Conservation (phyloP, 2,329 filamentous ascomycete genomes). For the Hirsutella rhossiliensis region DNA sequence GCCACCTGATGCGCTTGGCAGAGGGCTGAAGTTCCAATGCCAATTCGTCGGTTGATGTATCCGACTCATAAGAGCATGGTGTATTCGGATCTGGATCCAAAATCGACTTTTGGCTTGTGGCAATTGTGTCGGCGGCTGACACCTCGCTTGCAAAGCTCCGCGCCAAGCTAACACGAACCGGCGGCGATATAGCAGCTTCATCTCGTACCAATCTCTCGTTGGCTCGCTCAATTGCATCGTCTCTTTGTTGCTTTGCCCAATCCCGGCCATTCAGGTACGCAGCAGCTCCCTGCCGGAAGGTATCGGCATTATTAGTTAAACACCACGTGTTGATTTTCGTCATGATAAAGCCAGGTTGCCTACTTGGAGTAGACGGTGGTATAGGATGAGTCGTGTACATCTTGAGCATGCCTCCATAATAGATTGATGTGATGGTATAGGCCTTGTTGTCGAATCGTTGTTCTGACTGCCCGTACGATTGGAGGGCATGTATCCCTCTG, state of each 20-base stretch:
- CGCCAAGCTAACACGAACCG: background rate
- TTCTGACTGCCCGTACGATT: conserved; percentile 12
- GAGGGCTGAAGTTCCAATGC: background rate
- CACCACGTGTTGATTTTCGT: background rate
- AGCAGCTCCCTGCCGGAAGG: background rate
- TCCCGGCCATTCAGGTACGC: background rate
- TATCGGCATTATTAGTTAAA: background rate
- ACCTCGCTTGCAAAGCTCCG: background rate
- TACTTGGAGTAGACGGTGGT: background rate
- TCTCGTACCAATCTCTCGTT: background rate
- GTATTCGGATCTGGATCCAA: background rate
- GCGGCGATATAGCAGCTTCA: background rate
- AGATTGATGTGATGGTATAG: background rate
- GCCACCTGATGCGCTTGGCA: background rate
- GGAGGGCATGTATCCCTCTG: conserved; percentile 21
- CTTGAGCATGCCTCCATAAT: background rate
- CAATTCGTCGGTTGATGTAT: background rate
- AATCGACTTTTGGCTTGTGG: background rate
- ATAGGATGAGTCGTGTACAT: conserved; percentile 4
- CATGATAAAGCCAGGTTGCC: background rate
- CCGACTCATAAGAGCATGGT: background rate
- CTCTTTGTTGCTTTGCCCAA: conserved; percentile 1
- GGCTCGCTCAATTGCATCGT: background rate
- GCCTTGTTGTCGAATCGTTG: conserved; percentile 2
- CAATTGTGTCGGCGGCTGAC: background rate